Evolutionary conservation across 2,329 filamentous ascomycete genomes (phyloP).

Genomic region (Microascus cirrosus): DNA sequence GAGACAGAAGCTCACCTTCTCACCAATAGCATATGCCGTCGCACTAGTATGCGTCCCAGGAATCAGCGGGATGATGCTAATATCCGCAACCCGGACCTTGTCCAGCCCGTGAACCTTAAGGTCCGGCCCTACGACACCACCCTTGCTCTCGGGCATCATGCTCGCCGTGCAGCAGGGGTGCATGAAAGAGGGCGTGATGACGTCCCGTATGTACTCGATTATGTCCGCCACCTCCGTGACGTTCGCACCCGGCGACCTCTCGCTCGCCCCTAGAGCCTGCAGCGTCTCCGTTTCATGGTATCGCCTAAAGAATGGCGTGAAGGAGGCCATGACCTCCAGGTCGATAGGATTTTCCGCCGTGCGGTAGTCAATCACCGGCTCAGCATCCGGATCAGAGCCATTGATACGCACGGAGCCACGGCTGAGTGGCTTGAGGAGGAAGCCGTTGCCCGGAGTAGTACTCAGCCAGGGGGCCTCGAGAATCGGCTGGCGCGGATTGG

Average conservation of each 20-base stretch:
- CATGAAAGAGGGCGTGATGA: conserved; percentile 23
- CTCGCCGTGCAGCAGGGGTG: conserved; percentile 30
- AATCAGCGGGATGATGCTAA: conserved; percentile 13
- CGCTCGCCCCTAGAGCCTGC: conserved; percentile 6
- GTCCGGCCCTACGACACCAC: conserved; percentile 21
- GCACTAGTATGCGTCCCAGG: conserved; percentile 28
- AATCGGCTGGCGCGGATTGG: conserved; percentile 15
- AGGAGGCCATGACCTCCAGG: conserved; percentile 19
- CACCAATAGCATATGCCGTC: conserved; percentile 42
- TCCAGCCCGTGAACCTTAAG: conserved; percentile 21
- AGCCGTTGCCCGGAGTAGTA: conserved; percentile 10
- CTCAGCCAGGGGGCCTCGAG: conserved; percentile 18
- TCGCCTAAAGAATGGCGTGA: conserved; percentile 16
- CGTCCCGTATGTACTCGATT: conserved; percentile 12
- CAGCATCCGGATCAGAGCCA: conserved; percentile 11
- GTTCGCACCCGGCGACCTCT: conserved; percentile 16
- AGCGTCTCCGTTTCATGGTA: conserved; percentile 9
- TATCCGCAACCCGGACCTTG: conserved; percentile 19
- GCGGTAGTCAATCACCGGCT: conserved; percentile 20
- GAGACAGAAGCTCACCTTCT: conserved; percentile 23
- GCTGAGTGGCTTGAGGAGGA: conserved; percentile 21
- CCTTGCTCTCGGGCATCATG: conserved; percentile 27
- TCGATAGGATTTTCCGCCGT: conserved; percentile 23
- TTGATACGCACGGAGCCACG: conserved; percentile 20
- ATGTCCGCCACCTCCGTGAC: conserved; percentile 9